A percentile compares a stretch with the other conserved stretches of the same genome.
Evolutionary conservation across 768 basidiomycete species (phyloP).

Genomic region (Cystofilobasidium bisporidii): DNA sequence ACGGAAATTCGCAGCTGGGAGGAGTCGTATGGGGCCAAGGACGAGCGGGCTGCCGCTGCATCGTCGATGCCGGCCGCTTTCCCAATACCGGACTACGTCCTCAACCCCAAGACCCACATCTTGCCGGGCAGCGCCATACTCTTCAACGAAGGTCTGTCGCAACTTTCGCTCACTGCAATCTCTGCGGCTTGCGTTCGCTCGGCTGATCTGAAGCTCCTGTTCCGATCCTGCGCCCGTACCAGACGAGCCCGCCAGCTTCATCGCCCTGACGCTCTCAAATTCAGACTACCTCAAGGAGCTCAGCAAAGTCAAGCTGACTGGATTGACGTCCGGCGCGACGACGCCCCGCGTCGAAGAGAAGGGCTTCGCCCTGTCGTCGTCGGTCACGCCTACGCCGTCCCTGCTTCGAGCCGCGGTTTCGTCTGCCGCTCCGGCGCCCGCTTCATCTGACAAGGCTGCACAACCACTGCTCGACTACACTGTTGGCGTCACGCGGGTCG

Average conservation of each 20-base stretch:
- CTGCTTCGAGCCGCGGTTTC: constrained; percentile 38
- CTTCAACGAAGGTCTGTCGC: constrained; percentile 60
- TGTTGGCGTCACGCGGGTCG: constrained; percentile 33
- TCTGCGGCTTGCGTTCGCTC: neutral
- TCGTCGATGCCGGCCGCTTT: neutral
- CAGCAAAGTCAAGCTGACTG: constrained; percentile 20
- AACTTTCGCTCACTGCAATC: constrained; percentile 36
- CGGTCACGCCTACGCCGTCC: constrained; percentile 19
- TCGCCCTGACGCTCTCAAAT: constrained; percentile 37
- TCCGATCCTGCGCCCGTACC: neutral
- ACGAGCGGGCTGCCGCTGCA: neutral
- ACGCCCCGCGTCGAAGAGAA: constrained; percentile 10
- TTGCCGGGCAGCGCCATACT: constrained; percentile 59
- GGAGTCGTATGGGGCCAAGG: constrained; percentile 7
- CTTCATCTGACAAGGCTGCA: constrained; percentile 34
- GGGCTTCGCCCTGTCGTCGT: neutral
- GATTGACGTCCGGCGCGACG: neutral
- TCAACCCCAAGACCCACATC: constrained; percentile 48
- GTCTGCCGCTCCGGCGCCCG: constrained; percentile 47
- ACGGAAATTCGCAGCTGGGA: neutral
- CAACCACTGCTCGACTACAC: constrained; percentile 7
- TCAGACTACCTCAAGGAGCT: constrained; percentile 50
- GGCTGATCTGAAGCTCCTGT: no score
- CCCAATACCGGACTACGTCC: constrained; percentile 10
- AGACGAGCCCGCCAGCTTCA: constrained; percentile 39